A percentile compares a stretch with the other conserved stretches of the same genome.
These are phyloP conservation scores for Gamsiella multidivaricata DNA, from an alignment of 192 early-diverging fungal species.

Conservation along the genomic window DNA sequence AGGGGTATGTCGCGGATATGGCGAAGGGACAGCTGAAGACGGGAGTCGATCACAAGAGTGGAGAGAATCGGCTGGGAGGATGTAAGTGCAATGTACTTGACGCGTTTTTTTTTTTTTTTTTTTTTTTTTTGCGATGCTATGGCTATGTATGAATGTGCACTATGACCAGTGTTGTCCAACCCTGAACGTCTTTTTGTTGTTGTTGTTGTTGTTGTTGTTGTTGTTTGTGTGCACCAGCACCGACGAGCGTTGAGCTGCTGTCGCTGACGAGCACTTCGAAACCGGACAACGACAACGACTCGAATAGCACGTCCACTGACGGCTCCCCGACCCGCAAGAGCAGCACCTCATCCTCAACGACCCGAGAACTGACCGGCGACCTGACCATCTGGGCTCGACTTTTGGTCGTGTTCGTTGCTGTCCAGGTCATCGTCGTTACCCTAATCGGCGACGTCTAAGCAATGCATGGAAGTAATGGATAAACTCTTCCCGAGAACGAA, in stretches of 20 bases:
- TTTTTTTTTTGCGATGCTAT: background rate
- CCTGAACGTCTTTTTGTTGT: background rate
- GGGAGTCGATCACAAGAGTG: conserved; percentile 53
- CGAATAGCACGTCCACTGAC: background rate
- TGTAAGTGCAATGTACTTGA: conserved; percentile 8
- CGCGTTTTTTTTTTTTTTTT: conserved; percentile 8
- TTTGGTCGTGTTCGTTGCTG: background rate
- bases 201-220: background rate
- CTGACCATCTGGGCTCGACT: background rate
- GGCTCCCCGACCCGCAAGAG: background rate
- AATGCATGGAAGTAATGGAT: no score
- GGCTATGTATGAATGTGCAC: background rate
- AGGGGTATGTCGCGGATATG: conserved; percentile 45
- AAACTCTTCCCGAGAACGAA: no score
- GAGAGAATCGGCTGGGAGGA: conserved; percentile 32
- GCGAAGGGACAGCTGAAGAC: conserved; percentile 42
- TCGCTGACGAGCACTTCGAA: conserved; percentile 1
- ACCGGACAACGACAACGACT: background rate
- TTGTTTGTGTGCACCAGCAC: conserved; percentile 1
- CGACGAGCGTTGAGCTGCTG: conserved; percentile 40
- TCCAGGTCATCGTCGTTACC: no score
- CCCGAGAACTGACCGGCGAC: background rate
- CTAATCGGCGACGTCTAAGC: no score
- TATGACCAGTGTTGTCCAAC: no score
- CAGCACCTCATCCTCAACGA: background rate